A percentile compares a stretch with the other conserved stretches of the same genome.
Evolutionary conservation across 2,329 filamentous ascomycete species (phyloP).

Genomic region (Delphinella strobiligena): DNA sequence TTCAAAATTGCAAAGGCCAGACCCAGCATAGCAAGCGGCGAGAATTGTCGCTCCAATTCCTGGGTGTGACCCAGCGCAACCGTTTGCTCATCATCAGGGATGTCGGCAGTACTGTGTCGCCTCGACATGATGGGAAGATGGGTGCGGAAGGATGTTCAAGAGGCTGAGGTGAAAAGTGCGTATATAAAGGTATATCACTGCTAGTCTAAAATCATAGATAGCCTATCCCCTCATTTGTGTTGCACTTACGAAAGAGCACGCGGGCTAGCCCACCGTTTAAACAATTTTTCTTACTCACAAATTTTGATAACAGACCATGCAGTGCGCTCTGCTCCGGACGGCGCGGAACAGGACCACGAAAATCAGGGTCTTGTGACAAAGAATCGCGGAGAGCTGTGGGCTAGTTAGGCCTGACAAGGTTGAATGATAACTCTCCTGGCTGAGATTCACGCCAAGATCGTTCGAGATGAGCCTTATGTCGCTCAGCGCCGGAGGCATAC

Average conservation of each 20-base stretch:
- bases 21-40: slow-evolving; percentile 47
- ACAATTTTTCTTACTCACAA: background rate
- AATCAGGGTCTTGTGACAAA: too few relatives aligned
- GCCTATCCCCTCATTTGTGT: background rate
- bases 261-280: background rate
- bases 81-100: slow-evolving; percentile 37
- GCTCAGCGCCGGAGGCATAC: too few relatives aligned
- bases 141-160: too few relatives aligned
- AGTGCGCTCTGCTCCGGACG: too few relatives aligned
- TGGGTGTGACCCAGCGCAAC: slow-evolving; percentile 46
- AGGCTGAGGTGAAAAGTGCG: background rate
- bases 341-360: too few relatives aligned
- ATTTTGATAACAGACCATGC: background rate
- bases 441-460: too few relatives aligned
- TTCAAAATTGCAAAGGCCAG: slow-evolving; percentile 53
- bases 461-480: too few relatives aligned
- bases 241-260: background rate
- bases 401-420: too few relatives aligned
- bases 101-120: slow-evolving; percentile 5
- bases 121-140: slow-evolving; percentile 2
- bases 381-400: too few relatives aligned
- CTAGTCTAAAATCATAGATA: background rate
- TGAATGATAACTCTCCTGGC: too few relatives aligned
- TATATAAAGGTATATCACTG: background rate
- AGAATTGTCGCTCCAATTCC: slow-evolving; percentile 47